phyloP scores from a whole-genome alignment of 1,284 basidiomycete species.

The Sporisorium scitamineum region DNA sequence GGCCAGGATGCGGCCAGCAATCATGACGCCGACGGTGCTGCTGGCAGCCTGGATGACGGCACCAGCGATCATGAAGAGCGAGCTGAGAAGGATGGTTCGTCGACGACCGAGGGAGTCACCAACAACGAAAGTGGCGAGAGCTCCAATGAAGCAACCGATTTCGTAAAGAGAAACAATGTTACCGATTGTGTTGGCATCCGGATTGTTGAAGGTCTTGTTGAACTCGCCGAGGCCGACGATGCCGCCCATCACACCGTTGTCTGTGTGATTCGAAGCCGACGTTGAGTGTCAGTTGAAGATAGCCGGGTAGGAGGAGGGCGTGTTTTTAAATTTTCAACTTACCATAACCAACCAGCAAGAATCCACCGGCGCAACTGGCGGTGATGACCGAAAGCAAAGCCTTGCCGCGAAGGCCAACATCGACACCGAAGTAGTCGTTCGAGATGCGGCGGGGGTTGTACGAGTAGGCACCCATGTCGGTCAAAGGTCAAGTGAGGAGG shows the following conservation, averaged over 20 bases:
- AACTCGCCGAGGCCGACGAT: conserved; percentile 26
- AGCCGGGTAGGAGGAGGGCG: not conserved
- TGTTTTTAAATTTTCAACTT: not conserved
- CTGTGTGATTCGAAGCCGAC: not conserved
- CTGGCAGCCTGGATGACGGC: conserved; percentile 75
- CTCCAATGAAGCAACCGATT: conserved; percentile 49
- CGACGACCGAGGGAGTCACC: conserved; percentile 47
- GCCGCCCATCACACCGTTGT: conserved; percentile 47
- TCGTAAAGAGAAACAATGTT: conserved; percentile 56
- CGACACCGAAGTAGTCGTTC: conserved; percentile 41
- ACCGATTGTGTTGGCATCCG: conserved; percentile 43
- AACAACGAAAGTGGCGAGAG: conserved; percentile 38
- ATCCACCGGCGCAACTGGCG: conserved; percentile 37
- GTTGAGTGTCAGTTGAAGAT: not conserved
- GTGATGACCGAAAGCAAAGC: conserved; percentile 42
- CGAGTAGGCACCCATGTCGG: conserved; percentile 16
- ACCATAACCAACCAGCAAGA: conserved; percentile 37
- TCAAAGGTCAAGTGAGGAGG: not conserved
- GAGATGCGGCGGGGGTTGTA: conserved; percentile 36
- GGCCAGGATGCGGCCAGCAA: conserved; percentile 76
- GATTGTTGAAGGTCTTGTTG: conserved; percentile 49
- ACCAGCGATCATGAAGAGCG: conserved; percentile 75
- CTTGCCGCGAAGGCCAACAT: conserved; percentile 41
- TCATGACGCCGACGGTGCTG: conserved; percentile 74
- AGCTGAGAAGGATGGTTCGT: conserved; percentile 53